These are phyloP conservation scores for Vachellia collinsii DNA, from an alignment of 306 rosid species.

Conservation along the genomic window DNA sequence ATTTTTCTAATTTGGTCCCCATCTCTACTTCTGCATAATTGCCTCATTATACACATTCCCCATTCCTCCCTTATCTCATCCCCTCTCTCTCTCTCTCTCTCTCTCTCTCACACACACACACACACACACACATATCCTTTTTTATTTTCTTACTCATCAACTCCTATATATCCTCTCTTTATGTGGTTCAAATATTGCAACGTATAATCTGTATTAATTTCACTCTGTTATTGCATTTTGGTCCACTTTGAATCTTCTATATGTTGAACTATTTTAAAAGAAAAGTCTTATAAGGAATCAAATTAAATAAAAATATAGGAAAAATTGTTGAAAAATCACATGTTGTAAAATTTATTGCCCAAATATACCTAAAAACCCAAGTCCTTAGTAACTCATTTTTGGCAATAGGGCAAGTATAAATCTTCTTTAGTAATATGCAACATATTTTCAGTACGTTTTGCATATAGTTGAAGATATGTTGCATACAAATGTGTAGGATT, in stretches of 20 bases:
- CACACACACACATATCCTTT: background rate
- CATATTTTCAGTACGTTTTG: too few species aligned
- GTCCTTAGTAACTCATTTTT: too few species aligned
- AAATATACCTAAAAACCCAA: too few species aligned
- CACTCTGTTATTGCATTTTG: constrained; percentile 1
- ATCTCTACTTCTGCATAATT: background rate
- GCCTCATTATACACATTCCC: background rate
- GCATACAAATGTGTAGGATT: background rate
- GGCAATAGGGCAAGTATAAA: too few species aligned
- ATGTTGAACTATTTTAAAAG: background rate
- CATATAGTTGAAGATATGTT: too few species aligned
- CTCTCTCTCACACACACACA: too few species aligned
- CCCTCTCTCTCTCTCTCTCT: too few species aligned
- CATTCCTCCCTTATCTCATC: background rate
- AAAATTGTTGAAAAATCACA: too few species aligned
- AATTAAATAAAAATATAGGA: too few species aligned
- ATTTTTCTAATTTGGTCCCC: constrained; percentile 1
- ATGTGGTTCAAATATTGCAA: constrained; percentile 40
- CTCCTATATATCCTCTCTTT: background rate
- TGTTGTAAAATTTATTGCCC: too few species aligned
- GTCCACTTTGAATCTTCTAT: constrained; percentile 1
- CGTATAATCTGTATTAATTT: background rate
- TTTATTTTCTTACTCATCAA: background rate
- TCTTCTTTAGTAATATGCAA: too few species aligned
- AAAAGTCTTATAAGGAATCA: background rate